phyloP scores from a whole-genome alignment of 768 basidiomycete genomes.

The Gloeostereum incarnatum region DNA sequence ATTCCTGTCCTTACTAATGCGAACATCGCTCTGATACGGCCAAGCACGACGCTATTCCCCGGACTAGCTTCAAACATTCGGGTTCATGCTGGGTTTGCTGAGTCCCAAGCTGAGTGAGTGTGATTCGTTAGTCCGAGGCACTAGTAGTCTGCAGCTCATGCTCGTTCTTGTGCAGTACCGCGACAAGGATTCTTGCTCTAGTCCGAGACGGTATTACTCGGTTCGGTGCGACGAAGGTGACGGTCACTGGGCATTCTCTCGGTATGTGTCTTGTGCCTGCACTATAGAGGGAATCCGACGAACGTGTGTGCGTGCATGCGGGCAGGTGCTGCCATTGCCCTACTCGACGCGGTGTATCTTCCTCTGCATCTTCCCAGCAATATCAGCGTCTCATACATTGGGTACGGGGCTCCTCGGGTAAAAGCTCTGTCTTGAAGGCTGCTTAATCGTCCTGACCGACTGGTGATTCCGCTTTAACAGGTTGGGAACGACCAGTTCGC shows the following conservation, averaged over 20 bases:
- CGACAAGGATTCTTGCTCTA: slow-evolving; percentile 26
- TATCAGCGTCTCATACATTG: slow-evolving; percentile 20
- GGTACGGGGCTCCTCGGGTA: slow-evolving; percentile 36
- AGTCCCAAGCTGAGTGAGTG: slow-evolving; percentile 30
- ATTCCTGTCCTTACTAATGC: slow-evolving; percentile 28
- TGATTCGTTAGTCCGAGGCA: no score
- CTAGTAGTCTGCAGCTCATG: neutral
- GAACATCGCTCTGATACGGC: slow-evolving; percentile 18
- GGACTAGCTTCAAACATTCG: slow-evolving; percentile 27
- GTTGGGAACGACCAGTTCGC: slow-evolving; percentile 57
- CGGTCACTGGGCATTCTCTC: slow-evolving; percentile 34
- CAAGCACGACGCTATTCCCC: slow-evolving; percentile 32
- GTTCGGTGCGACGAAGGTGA: slow-evolving; percentile 22
- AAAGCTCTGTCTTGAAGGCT: slow-evolving; percentile 17
- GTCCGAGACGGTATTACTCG: slow-evolving; percentile 24
- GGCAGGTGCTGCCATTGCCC: slow-evolving; percentile 41
- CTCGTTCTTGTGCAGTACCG: slow-evolving; percentile 21
- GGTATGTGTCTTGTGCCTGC: slow-evolving; percentile 12
- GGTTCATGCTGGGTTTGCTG: slow-evolving; percentile 34
- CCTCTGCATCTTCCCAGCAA: slow-evolving; percentile 35
- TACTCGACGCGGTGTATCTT: slow-evolving; percentile 49
- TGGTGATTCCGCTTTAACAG: slow-evolving; percentile 10
- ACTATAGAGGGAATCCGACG: neutral
- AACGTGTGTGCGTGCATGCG: no score
- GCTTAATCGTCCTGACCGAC: slow-evolving; percentile 9